Evolutionary conservation across 169 alveolate genomes (phyloP).

Genomic region (Plasmodium vivax): DNA sequence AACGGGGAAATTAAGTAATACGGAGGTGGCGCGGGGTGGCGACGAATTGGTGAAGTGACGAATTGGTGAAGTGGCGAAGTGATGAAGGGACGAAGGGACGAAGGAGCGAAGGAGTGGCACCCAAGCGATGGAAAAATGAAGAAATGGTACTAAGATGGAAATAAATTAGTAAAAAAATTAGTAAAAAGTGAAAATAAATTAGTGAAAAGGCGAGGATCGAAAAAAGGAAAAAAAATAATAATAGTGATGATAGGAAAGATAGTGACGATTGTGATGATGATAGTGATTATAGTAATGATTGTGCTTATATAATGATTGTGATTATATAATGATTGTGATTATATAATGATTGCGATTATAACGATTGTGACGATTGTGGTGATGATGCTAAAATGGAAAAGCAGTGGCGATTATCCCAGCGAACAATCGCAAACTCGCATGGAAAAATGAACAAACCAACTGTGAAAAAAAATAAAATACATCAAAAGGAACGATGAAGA

Average conservation of each 20-base stretch:
- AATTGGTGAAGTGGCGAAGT: not conserved
- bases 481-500: not conserved
- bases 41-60: not conserved
- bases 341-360: too few species aligned
- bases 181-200: not conserved
- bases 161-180: not conserved
- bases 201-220: not conserved
- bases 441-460: not conserved
- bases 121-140: not conserved
- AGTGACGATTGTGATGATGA: not conserved
- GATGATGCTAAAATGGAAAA: not conserved
- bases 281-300: not conserved
- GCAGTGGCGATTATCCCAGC: not conserved
- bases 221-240: not conserved
- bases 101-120: not conserved
- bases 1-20: not conserved
- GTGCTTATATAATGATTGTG: not conserved
- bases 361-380: not conserved
- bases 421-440: not conserved
- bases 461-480: not conserved
- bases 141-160: conserved; percentile 4
- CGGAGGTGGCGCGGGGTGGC: not conserved
- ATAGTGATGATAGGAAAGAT: not conserved
- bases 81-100: not conserved
- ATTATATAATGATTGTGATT: not conserved